Percentiles rank a stretch among this genome's conserved stretches.
Conservation (phyloP, 495 filamentous ascomycete species). For the Thozetella sp. region DNA sequence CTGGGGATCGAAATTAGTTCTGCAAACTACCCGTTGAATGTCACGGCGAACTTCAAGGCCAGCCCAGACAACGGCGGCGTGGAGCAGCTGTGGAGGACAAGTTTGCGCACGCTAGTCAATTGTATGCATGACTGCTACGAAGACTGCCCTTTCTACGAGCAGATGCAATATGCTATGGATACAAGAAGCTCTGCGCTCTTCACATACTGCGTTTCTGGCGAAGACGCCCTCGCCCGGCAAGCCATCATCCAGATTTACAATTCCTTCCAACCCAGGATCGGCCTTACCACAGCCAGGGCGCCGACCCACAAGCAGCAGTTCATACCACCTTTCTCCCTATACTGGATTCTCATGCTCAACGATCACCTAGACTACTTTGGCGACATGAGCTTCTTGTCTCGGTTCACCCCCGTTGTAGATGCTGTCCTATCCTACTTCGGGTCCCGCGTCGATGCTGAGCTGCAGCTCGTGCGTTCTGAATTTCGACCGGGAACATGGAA, state of each 20-base stretch:
- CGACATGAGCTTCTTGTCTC: background rate
- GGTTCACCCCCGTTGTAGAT: background rate
- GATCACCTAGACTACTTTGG: background rate
- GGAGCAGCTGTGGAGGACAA: background rate
- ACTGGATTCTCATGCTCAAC: background rate
- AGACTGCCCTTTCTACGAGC: conserved; percentile 2
- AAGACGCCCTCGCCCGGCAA: background rate
- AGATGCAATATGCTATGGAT: background rate
- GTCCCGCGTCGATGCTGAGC: background rate
- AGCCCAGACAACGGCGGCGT: too few species aligned
- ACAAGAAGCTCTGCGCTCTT: background rate
- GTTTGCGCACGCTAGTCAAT: background rate
- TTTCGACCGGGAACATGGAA: background rate
- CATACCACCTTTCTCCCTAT: background rate
- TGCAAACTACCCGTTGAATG: background rate
- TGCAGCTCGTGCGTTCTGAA: background rate
- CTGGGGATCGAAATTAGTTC: background rate
- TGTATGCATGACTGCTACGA: conserved; percentile 3
- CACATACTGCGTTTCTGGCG: background rate
- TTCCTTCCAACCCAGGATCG: background rate
- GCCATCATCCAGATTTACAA: background rate
- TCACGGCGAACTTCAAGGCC: background rate
- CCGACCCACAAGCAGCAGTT: background rate
- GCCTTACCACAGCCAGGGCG: background rate
- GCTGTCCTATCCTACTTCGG: background rate